Evolutionary conservation across 768 basidiomycete species (phyloP).

Genomic region (Naganishia kalamii): DNA sequence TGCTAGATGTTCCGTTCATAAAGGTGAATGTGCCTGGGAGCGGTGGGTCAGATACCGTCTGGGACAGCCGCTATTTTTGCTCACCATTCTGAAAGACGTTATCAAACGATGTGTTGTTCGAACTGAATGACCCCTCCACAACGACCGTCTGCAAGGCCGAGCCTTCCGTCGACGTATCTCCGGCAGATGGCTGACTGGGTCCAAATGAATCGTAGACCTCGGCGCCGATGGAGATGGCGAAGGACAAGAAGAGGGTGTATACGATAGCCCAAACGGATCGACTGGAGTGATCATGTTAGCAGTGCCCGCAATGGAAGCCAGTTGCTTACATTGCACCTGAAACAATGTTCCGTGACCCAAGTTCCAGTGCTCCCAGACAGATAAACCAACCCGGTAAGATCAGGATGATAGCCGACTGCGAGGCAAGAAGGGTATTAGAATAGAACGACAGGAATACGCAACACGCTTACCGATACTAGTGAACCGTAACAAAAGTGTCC

Average conservation of each 20-base stretch:
- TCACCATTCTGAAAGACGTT: slow-evolving; percentile 33
- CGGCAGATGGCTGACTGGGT: slow-evolving; percentile 23
- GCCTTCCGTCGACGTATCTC: slow-evolving; percentile 11
- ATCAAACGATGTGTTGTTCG: slow-evolving; percentile 34
- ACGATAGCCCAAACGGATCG: slow-evolving; percentile 44
- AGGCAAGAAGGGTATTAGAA: not conserved
- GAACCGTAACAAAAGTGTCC: slow-evolving; percentile 37
- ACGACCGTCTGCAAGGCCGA: slow-evolving; percentile 16
- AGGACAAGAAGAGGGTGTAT: slow-evolving; percentile 43
- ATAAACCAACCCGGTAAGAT: slow-evolving; percentile 44
- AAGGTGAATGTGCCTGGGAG: slow-evolving; percentile 41
- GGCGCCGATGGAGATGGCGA: slow-evolving; percentile 42
- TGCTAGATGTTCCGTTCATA: slow-evolving; percentile 32
- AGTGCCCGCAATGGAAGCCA: no score
- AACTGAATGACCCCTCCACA: slow-evolving; percentile 29
- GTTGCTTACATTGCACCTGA: slow-evolving; percentile 34
- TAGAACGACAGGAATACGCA: not conserved
- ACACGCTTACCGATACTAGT: slow-evolving; percentile 33
- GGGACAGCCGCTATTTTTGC: not conserved
- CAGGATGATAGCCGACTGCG: slow-evolving; percentile 27
- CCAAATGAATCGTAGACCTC: slow-evolving; percentile 41
- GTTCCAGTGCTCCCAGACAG: slow-evolving; percentile 41
- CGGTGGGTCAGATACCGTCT: not conserved
- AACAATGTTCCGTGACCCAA: slow-evolving; percentile 41
- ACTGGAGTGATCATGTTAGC: not conserved